Percentiles rank a stretch among this genome's conserved stretches.
Evolutionary conservation across 331 rosid species (phyloP).

Genomic region (Malus hybrid): DNA sequence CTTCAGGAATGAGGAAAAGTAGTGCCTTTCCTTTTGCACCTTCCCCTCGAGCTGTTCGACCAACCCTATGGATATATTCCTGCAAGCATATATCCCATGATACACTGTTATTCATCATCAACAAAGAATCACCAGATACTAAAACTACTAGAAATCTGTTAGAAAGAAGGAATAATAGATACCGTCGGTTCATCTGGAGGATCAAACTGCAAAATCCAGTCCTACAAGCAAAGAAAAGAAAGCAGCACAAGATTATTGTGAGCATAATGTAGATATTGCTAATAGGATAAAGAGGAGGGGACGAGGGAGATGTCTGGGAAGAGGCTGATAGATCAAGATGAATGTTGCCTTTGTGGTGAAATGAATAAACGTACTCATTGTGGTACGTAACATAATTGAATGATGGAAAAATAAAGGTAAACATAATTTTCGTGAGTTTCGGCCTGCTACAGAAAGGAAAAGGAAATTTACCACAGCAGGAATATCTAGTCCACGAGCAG

Average conservation of each 20-base stretch:
- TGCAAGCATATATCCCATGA: constrained; percentile 25
- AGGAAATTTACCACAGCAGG: constrained; percentile 65
- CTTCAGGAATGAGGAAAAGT: constrained; percentile 86
- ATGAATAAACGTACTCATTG: neutral
- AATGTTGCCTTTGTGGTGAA: neutral
- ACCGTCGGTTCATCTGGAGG: constrained; percentile 99
- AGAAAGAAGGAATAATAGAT: neutral
- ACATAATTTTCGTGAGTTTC: neutral
- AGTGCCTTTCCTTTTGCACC: constrained; percentile 86
- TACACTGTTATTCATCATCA: constrained; percentile 1
- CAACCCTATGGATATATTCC: constrained; percentile 98
- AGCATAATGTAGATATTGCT: neutral
- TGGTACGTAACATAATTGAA: neutral
- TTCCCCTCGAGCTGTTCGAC: constrained; percentile 99
- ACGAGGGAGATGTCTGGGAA: neutral
- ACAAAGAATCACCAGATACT: neutral
- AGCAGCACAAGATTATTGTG: neutral
- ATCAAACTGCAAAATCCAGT: constrained; percentile 96
- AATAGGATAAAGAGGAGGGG: neutral
- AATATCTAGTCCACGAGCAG: constrained; percentile 98
- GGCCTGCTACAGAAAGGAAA: constrained; percentile 4
- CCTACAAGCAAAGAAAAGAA: constrained; percentile 41
- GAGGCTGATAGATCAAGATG: neutral
- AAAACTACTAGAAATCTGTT: neutral
- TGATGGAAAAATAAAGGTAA: neutral